Evolutionary conservation across 2,329 filamentous ascomycete species (phyloP), one percentile per base, ranked within the genome.

Genomic region (Didymella pinodella): DNA sequence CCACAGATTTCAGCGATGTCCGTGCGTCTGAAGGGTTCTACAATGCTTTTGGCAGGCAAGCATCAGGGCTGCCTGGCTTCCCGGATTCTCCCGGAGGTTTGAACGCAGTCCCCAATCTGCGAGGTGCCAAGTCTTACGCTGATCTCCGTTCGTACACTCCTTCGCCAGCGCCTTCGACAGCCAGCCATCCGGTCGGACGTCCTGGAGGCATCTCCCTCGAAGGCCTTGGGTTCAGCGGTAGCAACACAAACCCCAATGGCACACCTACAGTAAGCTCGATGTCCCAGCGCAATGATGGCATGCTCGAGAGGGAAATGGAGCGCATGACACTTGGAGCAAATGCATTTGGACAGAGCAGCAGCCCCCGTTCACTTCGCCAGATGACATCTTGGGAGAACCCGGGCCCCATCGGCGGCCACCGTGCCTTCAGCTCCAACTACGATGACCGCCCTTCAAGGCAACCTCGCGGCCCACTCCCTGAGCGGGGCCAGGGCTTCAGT

Each of bases 111-210:
- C 86, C 92, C 74, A 94, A 94, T 71, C 86, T 99, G 34, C 90
- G 95, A 43, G 92, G 92, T 28, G 95, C 94, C 62, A 98, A 98
- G 82, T 98, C 94, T 49, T 97, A 97, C 75, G 95, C 94, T 34
- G 95, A 99, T 75, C 82, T 99, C 64, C 90, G 94, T 65, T 96
- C 93, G 1, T 97, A 96, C 79, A 97, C 93, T 16, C 94, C 94
- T 11, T 98, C 94, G 68, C 94, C 95, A 6, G 94, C 91, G 3
- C 89, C 90, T 7, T 97, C 95, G 12, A 92, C 92, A 18, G 92
- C 92, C 6, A 96, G 92, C 81, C 97, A 96, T 75, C 88, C 92
- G 54, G 86, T 87, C 64, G 85, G 88, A 54, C 81, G 85, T 45
- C 84, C 87, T 54, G 85, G 88, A 64, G 84, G 85, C 61, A 85